Conservation (phyloP, 306 rosid species). For the Herpetospermum pedunculosum region DNA sequence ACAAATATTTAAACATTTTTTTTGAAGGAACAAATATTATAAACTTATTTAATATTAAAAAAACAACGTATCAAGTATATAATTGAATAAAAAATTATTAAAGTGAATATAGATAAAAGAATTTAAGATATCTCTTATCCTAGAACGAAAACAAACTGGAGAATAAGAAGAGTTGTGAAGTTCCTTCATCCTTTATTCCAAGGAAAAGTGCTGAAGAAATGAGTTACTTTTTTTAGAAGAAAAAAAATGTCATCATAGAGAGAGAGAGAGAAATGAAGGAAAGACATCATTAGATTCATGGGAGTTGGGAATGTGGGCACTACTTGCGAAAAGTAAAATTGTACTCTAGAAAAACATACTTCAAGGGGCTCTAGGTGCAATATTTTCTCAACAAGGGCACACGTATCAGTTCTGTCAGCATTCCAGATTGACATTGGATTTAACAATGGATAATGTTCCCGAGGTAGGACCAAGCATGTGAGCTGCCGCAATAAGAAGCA, state of each 20-base stretch:
- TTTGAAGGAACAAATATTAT: no score
- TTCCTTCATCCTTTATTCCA: neutral
- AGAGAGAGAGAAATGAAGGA: neutral
- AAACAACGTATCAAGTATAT: neutral
- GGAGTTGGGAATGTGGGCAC: neutral
- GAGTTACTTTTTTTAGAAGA: neutral
- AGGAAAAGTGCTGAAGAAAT: neutral
- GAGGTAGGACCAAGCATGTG: slow-evolving; percentile 68
- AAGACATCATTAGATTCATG: neutral
- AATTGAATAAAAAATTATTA: neutral
- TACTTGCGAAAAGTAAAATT: neutral
- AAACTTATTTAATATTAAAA: neutral
- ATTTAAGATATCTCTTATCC: neutral
- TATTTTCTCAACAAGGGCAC: slow-evolving; percentile 77
- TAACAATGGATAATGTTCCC: slow-evolving; percentile 47
- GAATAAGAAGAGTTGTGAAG: neutral
- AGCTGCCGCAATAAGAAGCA: slow-evolving; percentile 48
- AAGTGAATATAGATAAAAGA: neutral
- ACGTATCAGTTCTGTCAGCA: slow-evolving; percentile 54
- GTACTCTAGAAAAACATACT: slow-evolving; percentile 28
- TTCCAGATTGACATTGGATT: slow-evolving; percentile 78
- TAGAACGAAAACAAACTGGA: neutral
- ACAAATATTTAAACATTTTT: neutral
- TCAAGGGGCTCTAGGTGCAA: slow-evolving; percentile 84
- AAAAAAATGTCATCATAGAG: neutral